These are phyloP conservation scores for Cocos nucifera DNA, from an alignment of 176 grass and related monocot genomes.

Conservation along the genomic window DNA sequence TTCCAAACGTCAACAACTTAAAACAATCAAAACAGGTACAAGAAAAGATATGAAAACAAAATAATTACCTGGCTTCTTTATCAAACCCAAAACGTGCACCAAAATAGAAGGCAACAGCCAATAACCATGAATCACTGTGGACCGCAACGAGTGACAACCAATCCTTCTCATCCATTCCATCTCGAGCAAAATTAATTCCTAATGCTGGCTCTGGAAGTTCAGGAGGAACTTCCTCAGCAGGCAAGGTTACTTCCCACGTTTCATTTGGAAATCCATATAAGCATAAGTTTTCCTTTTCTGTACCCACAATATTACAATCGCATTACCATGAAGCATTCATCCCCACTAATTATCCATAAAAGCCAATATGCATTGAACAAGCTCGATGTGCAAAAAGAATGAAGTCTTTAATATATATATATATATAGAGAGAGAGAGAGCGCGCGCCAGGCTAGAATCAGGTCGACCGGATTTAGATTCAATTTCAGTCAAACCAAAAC, in stretches of 20 bases:
- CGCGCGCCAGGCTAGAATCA: too few species aligned
- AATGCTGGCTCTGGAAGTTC: constrained; percentile 19
- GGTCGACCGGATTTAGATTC: too few species aligned
- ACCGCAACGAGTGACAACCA: constrained; percentile 21
- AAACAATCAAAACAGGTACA: too few species aligned
- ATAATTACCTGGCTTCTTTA: constrained; percentile 14
- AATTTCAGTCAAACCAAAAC: too few species aligned
- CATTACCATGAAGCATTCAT: not conserved
- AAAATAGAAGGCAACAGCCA: constrained; percentile 15
- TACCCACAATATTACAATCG: not conserved
- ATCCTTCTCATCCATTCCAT: constrained; percentile 19
- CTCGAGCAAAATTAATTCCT: constrained; percentile 15
- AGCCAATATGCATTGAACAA: not conserved
- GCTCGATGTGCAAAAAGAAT: too few species aligned
- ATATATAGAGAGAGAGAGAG: too few species aligned
- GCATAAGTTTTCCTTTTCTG: constrained; percentile 15
- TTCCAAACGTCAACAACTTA: too few species aligned
- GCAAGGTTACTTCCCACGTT: constrained; percentile 12
- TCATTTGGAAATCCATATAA: constrained; percentile 9
- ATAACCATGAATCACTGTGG: constrained; percentile 15
- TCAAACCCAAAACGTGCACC: constrained; percentile 16
- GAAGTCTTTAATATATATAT: too few species aligned
- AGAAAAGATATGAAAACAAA: too few species aligned
- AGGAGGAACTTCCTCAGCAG: constrained; percentile 17
- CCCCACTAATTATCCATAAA: not conserved